Evolutionary conservation across 2,329 filamentous ascomycete species (phyloP), one percentile per base, ranked within the genome.

Genomic region (Pestalotiopsis sp.): DNA sequence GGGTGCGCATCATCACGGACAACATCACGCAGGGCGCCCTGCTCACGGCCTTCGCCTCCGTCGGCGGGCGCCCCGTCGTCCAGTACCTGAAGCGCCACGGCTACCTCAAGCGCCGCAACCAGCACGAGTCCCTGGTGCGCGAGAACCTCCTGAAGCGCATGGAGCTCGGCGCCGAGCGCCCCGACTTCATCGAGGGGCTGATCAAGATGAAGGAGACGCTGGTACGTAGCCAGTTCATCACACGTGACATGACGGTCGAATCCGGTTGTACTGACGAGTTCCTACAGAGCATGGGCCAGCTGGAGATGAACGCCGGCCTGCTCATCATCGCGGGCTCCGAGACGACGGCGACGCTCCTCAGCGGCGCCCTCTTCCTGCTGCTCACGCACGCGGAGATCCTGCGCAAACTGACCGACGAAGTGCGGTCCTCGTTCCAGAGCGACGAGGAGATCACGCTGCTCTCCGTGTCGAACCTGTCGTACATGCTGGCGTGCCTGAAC

Each of bases 251-350:
- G n/a, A n/a, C n/a, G n/a, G n/a, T n/a, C n/a, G n/a, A n/a, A n/a
- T n/a, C n/a, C n/a, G n/a, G n/a, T n/a, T n/a, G n/a, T n/a, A 62
- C 31, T 38, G 12, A 56, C 17, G 11, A 59, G 2, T 12, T 62
- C 14, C 6, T 3, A 1, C 7, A 39, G n/a, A 45, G n/a, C 41
- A n/a, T 39, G 38, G 36, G 72, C 14, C 66, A 75, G 39, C 68
- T 78, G 0, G 68, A 68, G 2, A 67, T 64, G 45, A 78, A 78
- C 66, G 72, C 75, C 4, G 72, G 66, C n/a, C 71, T 78, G 12
- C 72, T 82, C 3, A 77, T 87, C 38, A 75, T 83, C 14, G 85
- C 84, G 5, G 85, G 85, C 4, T 83, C 82, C 3, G 85, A 87
- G 72, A 88, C 85, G 4, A 86, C 84, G 0, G 83, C 85, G 0